These are phyloP conservation scores for Elongisporangium anandrum DNA, from an alignment of 352 stramenopile genomes.

Conservation along the genomic window DNA sequence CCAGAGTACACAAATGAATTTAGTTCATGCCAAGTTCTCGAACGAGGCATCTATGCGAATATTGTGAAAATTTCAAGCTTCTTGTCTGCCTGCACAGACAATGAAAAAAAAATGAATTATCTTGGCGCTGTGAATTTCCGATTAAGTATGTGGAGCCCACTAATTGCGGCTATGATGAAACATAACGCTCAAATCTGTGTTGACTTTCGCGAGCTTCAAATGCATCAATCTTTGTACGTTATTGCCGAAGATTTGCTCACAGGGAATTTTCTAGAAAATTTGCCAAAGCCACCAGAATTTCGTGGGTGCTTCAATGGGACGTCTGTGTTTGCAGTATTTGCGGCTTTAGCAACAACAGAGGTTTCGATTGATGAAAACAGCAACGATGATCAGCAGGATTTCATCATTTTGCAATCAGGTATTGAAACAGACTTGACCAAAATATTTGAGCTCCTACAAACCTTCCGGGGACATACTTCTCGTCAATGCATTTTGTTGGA, in stretches of 20 bases:
- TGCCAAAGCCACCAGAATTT: constrained; percentile 9
- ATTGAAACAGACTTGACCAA: constrained; percentile 55
- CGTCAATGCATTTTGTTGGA: constrained; percentile 38
- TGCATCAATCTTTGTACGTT: constrained; percentile 53
- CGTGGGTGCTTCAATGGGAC: constrained; percentile 6
- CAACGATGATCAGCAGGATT: constrained; percentile 6
- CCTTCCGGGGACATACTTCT: constrained; percentile 18
- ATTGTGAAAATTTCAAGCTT: constrained; percentile 46
- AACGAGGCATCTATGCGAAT: constrained; percentile 51
- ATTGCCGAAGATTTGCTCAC: constrained; percentile 39
- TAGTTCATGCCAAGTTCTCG: constrained; percentile 52
- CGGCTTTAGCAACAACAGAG: constrained; percentile 20
- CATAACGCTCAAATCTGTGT: constrained; percentile 32
- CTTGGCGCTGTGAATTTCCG: constrained; percentile 27
- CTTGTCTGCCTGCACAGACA: constrained; percentile 13
- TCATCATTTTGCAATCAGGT: constrained; percentile 30
- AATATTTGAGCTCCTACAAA: constrained; percentile 49
- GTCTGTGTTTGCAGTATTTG: constrained; percentile 37
- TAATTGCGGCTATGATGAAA: constrained; percentile 48
- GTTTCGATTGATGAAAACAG: constrained; percentile 1
- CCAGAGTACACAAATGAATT: constrained; percentile 41
- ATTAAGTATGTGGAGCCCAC: constrained; percentile 32
- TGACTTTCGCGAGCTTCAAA: constrained; percentile 50
- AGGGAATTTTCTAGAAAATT: constrained; percentile 19
- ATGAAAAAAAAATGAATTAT: constrained; percentile 9